Percentiles rank a stretch among this genome's conserved stretches.
Conservation (phyloP, 805 yeast genomes). For the Kuraishia molischiana region DNA sequence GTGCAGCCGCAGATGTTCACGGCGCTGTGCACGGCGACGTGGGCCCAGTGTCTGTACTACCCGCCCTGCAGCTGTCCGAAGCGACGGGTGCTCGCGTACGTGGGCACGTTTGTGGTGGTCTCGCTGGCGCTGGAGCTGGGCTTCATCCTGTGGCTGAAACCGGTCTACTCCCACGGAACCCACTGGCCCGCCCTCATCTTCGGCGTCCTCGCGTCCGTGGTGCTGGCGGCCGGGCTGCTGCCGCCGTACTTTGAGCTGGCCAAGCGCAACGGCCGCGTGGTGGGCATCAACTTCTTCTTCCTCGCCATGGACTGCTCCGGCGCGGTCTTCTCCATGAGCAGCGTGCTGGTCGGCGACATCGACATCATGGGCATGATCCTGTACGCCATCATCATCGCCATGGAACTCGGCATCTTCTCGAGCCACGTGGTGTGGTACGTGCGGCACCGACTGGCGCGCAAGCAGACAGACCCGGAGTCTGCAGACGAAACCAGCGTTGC, state of each 20-base stretch:
- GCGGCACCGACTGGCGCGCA: constrained; percentile 20
- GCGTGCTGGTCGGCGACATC: constrained; percentile 46
- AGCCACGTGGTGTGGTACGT: constrained; percentile 69
- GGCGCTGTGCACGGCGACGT: constrained; percentile 55
- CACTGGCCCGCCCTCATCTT: constrained; percentile 75
- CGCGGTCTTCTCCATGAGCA: constrained; percentile 63
- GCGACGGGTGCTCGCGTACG: constrained; percentile 24
- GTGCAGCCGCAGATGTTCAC: constrained; percentile 85
- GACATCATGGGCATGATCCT: constrained; percentile 74
- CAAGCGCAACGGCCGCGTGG: constrained; percentile 73
- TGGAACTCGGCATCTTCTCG: constrained; percentile 70
- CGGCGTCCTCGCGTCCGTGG: constrained; percentile 71
- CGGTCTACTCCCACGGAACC: constrained; percentile 29
- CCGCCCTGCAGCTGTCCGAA: constrained; percentile 48
- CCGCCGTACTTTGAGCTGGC: constrained; percentile 86
- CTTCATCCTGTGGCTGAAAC: constrained; percentile 60
- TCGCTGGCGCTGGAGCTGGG: constrained; percentile 61
- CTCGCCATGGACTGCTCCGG: constrained; percentile 70
- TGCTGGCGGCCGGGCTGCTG: constrained; percentile 66
- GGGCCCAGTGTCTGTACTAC: constrained; percentile 54
- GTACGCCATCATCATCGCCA: constrained; percentile 60
- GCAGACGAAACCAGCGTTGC: neutral
- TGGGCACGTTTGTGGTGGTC: constrained; percentile 27
- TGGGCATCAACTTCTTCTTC: constrained; percentile 82
- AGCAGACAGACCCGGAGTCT: constrained; percentile 1